Evolutionary conservation across 257 asterid genomes (phyloP).

Genomic region (Eustoma russellianum): DNA sequence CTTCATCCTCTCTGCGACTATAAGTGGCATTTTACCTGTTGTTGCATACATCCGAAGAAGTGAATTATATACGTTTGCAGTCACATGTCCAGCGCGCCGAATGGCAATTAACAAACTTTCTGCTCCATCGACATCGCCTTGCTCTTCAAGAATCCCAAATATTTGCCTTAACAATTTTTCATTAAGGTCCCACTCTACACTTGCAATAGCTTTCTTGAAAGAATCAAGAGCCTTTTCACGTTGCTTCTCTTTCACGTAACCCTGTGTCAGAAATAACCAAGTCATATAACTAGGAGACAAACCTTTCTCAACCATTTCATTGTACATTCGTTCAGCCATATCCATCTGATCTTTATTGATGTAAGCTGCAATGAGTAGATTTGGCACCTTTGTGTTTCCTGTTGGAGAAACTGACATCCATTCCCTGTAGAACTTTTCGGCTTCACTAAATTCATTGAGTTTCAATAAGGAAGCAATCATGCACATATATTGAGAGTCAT

Average conservation of each 20-base stretch:
- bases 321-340: too few relatives aligned
- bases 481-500: constrained; percentile 67
- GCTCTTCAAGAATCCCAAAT: constrained; percentile 47
- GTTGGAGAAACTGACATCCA: too few relatives aligned
- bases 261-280: too few relatives aligned
- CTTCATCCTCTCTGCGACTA: constrained; percentile 80
- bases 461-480: constrained; percentile 65
- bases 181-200: constrained; percentile 81
- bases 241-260: constrained; percentile 43
- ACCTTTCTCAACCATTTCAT: too few relatives aligned
- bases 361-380: too few relatives aligned
- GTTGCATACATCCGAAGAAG: too few relatives aligned
- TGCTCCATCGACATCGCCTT: constrained; percentile 57
- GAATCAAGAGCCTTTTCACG: constrained; percentile 43
- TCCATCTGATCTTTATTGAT: too few relatives aligned
- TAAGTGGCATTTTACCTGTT: constrained; percentile 72
- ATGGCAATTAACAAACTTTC: constrained; percentile 53
- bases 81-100: constrained; percentile 45
- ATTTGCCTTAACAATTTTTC: constrained; percentile 44
- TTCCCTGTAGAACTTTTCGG: too few relatives aligned
- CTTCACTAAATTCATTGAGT: constrained; percentile 50
- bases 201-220: constrained; percentile 47
- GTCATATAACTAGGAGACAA: too few relatives aligned
- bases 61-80: constrained; percentile 52
- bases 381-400: too few relatives aligned